These are phyloP conservation scores for Ogataea neopini DNA, from an alignment of 805 yeast genomes.

Conservation along the genomic window DNA sequence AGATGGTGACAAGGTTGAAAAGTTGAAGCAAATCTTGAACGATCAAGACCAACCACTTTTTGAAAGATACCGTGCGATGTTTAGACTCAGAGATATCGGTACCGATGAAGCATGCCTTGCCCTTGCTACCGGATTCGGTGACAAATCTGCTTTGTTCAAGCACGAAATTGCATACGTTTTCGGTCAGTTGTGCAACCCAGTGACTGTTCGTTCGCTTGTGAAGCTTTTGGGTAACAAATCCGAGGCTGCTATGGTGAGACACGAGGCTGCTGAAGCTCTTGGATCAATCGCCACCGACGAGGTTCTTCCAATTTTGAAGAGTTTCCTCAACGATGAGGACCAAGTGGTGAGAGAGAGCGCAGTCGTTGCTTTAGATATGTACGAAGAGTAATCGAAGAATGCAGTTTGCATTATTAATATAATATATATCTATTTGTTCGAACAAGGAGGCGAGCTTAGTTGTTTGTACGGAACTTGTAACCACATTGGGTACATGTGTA, in stretches of 20 bases:
- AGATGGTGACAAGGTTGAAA: conserved; percentile 58
- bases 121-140: conserved; percentile 84
- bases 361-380: conserved; percentile 96
- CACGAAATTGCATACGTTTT: conserved; percentile 98
- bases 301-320: conserved; percentile 82
- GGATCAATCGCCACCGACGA: conserved; percentile 97
- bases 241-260: conserved; percentile 99
- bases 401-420: conserved; percentile 1
- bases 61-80: conserved; percentile 97
- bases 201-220: conserved; percentile 82
- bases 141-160: conserved; percentile 89
- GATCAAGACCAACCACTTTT: conserved; percentile 79
- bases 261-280: conserved; percentile 98
- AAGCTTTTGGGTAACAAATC: conserved; percentile 72
- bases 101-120: conserved; percentile 92
- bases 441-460: conserved; percentile 39
- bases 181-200: conserved; percentile 95
- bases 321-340: conserved; percentile 77
- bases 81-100: conserved; percentile 92
- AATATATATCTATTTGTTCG: conserved; percentile 2
- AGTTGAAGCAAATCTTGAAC: conserved; percentile 67
- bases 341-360: conserved; percentile 96
- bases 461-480: conserved; percentile 91
- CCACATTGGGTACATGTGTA: conserved; percentile 95
- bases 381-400: conserved; percentile 61